Conservation (phyloP, 768 basidiomycete species). For the Collybiopsis confluens region DNA sequence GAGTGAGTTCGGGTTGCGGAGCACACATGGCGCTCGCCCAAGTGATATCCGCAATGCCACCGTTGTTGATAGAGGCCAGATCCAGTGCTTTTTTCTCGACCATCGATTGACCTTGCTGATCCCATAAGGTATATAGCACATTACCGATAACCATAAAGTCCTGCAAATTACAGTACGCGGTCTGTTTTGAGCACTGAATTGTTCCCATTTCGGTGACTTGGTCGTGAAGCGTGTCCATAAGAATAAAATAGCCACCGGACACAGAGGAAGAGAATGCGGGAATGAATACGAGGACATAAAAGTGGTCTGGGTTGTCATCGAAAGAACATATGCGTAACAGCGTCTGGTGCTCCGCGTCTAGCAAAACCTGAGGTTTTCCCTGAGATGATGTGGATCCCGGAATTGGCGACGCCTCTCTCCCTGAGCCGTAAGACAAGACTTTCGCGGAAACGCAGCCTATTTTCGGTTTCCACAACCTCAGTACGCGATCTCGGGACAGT, state of each 20-base stretch:
- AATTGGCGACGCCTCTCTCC: conserved; percentile 27
- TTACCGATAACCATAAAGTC: conserved; percentile 63
- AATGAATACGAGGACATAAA: conserved; percentile 68
- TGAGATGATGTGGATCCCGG: conserved; percentile 26
- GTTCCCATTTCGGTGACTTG: conserved; percentile 52
- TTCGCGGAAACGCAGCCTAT: conserved; percentile 68
- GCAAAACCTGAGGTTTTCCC: conserved; percentile 38
- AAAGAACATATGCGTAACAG: conserved; percentile 61
- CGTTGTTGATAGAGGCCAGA: conserved; percentile 29
- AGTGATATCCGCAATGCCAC: conserved; percentile 23
- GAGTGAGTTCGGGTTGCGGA: conserved; percentile 73
- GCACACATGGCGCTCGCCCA: conserved; percentile 62
- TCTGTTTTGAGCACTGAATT: conserved; percentile 57
- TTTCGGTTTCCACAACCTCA: conserved; percentile 82
- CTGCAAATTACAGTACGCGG: conserved; percentile 68
- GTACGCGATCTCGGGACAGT: conserved; percentile 79
- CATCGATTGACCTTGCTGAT: conserved; percentile 70
- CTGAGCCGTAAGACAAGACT: conserved; percentile 36
- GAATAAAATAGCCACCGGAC: conserved; percentile 78
- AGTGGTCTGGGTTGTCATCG: conserved; percentile 38
- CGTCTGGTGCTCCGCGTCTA: conserved; percentile 58
- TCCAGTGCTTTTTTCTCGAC: conserved; percentile 55
- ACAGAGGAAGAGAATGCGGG: conserved; percentile 60
- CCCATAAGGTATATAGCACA: conserved; percentile 72
- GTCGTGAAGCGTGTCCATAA: conserved; percentile 55